These are phyloP conservation scores for Pseudomassariella vexata DNA, from an alignment of 2,329 filamentous ascomycete genomes.

Conservation along the genomic window DNA sequence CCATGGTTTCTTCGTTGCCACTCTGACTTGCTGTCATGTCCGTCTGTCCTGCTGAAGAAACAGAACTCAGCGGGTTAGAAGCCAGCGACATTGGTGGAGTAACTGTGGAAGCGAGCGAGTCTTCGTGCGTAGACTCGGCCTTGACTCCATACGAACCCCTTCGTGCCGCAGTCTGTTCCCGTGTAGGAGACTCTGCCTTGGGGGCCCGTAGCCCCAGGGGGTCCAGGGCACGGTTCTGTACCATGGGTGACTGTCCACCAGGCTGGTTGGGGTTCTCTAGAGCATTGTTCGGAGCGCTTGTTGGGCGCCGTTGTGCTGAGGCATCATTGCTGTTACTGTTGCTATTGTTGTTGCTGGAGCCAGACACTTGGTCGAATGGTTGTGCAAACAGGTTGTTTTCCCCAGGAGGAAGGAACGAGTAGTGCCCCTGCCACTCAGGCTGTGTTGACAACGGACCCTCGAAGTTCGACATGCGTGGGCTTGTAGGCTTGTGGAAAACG, in stretches of 20 bases:
- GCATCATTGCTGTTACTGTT: constrained; percentile 28
- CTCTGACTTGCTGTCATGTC: constrained; percentile 26
- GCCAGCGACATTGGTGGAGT: constrained; percentile 31
- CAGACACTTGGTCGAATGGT: constrained; percentile 34
- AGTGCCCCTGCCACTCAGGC: constrained; percentile 52
- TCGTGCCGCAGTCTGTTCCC: constrained; percentile 27
- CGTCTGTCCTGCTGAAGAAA: constrained; percentile 29
- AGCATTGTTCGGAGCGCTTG: constrained; percentile 31
- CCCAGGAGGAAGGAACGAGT: constrained; percentile 41
- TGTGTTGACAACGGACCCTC: constrained; percentile 46
- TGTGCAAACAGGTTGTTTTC: constrained; percentile 40
- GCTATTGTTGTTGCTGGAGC: constrained; percentile 26
- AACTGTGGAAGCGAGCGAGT: constrained; percentile 32
- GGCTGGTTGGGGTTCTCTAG: constrained; percentile 62
- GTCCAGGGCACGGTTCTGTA: constrained; percentile 30
- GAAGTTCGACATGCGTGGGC: constrained; percentile 55
- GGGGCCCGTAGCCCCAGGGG: constrained; percentile 35
- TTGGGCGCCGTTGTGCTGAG: constrained; percentile 28
- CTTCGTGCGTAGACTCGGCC: constrained; percentile 30
- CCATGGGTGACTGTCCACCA: constrained; percentile 26
- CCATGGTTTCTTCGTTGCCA: constrained; percentile 31
- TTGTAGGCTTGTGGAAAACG: constrained; percentile 36
- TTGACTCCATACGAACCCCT: constrained; percentile 30
- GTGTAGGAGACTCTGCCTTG: constrained; percentile 31
- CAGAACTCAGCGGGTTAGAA: constrained; percentile 34